Evolutionary conservation across 2,329 filamentous ascomycete species (phyloP).

Genomic region (Coniochaeta prunicola): DNA sequence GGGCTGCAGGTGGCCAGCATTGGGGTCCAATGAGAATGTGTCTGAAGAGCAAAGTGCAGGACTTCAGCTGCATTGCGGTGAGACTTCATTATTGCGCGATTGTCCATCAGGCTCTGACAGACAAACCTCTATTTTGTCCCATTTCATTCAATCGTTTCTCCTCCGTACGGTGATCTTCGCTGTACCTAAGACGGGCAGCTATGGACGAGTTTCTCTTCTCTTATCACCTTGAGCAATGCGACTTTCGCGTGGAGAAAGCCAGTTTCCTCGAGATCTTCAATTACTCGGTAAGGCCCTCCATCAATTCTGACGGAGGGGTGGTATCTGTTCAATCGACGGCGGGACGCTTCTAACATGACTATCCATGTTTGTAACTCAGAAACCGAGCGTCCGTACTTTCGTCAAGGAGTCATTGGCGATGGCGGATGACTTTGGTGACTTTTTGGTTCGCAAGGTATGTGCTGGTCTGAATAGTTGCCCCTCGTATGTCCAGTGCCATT

Average conservation of each 20-base stretch:
- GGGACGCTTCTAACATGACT: neutral
- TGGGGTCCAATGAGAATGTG: neutral
- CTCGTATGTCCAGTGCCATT: neutral
- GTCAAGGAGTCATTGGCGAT: neutral
- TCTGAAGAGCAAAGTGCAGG: neutral
- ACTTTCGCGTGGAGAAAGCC: slow-evolving; percentile 3
- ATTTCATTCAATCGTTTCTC: neutral
- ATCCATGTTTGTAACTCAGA: neutral
- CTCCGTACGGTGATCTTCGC: neutral
- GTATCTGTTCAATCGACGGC: neutral
- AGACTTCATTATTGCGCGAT: neutral
- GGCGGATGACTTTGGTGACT: slow-evolving; percentile 10
- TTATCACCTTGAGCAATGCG: neutral
- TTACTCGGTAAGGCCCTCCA: slow-evolving; percentile 11
- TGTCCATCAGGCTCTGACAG: neutral
- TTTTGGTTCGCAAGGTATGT: slow-evolving; percentile 9
- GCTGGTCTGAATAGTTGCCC: neutral
- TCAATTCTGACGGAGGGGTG: neutral
- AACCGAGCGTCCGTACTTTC: neutral
- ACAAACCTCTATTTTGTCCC: neutral
- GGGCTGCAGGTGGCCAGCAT: neutral
- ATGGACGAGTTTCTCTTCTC: neutral
- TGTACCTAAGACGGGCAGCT: neutral
- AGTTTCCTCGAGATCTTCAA: slow-evolving; percentile 15
- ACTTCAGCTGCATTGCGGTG: neutral